Conservation (phyloP, 495 filamentous ascomycete genomes). For the Aspergillus sclerotioniger region DNA sequence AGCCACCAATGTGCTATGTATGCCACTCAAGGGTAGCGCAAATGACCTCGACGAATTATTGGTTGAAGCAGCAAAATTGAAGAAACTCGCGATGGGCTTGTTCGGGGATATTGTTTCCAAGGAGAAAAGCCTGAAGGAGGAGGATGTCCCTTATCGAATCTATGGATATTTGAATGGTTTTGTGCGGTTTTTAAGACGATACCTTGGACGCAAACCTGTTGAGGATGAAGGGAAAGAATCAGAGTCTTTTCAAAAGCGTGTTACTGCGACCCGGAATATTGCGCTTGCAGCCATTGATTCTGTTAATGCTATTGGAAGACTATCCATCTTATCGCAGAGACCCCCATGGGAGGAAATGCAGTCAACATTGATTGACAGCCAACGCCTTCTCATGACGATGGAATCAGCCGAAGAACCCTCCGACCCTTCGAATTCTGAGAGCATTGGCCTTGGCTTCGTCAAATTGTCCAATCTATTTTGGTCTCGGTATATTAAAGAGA, state of each 20-base stretch:
- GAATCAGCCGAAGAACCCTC: slow-evolving; percentile 28
- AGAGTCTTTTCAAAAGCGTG: slow-evolving; percentile 31
- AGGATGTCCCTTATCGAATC: slow-evolving; percentile 24
- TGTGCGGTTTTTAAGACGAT: slow-evolving; percentile 45
- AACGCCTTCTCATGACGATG: slow-evolving; percentile 38
- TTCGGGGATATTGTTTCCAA: slow-evolving; percentile 44
- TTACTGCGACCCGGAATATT: slow-evolving; percentile 35
- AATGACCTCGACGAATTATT: slow-evolving; percentile 70
- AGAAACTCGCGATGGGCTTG: slow-evolving; percentile 58
- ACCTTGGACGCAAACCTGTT: slow-evolving; percentile 36
- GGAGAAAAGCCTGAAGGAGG: slow-evolving; percentile 15
- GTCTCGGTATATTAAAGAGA: slow-evolving; percentile 55
- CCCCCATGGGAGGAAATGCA: slow-evolving; percentile 43
- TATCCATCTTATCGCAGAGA: slow-evolving; percentile 38
- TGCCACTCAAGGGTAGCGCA: slow-evolving; percentile 61
- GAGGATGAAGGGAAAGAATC: slow-evolving; percentile 31
- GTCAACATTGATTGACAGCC: slow-evolving; percentile 36
- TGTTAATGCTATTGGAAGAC: slow-evolving; percentile 38
- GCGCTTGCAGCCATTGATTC: slow-evolving; percentile 44
- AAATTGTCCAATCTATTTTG: slow-evolving; percentile 80
- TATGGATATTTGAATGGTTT: slow-evolving; percentile 43
- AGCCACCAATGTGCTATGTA: slow-evolving; percentile 49
- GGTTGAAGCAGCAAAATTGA: slow-evolving; percentile 58
- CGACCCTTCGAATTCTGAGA: slow-evolving; percentile 21
- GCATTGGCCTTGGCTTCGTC: slow-evolving; percentile 31